These are phyloP conservation scores for Pseudogymnoascus sp. DNA, from an alignment of 2,329 filamentous ascomycete species.

Conservation along the genomic window DNA sequence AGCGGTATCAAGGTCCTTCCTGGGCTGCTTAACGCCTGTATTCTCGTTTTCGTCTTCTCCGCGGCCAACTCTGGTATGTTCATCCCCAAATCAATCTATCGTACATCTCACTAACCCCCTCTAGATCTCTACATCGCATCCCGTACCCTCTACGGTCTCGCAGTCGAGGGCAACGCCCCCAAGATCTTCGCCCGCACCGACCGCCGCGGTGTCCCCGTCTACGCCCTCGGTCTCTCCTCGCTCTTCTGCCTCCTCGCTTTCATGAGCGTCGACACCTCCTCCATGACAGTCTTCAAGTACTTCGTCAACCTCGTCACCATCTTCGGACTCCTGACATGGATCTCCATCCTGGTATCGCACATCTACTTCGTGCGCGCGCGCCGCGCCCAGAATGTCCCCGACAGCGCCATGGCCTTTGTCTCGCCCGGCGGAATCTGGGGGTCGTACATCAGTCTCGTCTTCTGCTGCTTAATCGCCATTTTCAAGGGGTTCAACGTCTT, in stretches of 20 bases:
- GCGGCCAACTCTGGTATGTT: slow-evolving; percentile 44
- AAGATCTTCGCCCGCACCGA: slow-evolving; percentile 47
- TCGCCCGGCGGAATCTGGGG: slow-evolving; percentile 66
- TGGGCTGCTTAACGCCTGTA: slow-evolving; percentile 59
- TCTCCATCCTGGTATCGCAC: slow-evolving; percentile 51
- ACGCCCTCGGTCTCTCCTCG: slow-evolving; percentile 37
- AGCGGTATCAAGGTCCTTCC: slow-evolving; percentile 56
- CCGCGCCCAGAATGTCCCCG: slow-evolving; percentile 49
- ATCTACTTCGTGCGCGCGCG: slow-evolving; percentile 59
- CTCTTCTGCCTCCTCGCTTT: slow-evolving; percentile 59
- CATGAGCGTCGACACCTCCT: slow-evolving; percentile 51
- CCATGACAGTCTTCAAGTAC: slow-evolving; percentile 60
- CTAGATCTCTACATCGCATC: slow-evolving; percentile 55
- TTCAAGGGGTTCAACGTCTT: slow-evolving; percentile 81
- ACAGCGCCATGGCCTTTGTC: slow-evolving; percentile 51
- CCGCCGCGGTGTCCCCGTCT: slow-evolving; percentile 45
- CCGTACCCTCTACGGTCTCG: slow-evolving; percentile 62
- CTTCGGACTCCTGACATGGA: slow-evolving; percentile 28
- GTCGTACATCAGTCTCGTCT: slow-evolving; percentile 57
- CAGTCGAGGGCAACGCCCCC: slow-evolving; percentile 59
- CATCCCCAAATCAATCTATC: background rate
- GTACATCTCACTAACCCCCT: background rate
- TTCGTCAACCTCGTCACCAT: slow-evolving; percentile 57
- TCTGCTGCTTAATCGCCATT: slow-evolving; percentile 65
- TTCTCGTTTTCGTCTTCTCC: slow-evolving; percentile 59